Evolutionary conservation across 2,329 filamentous ascomycete species (phyloP), one percentile per base, ranked within the genome.

Genomic region (Hypoxylon sp.): DNA sequence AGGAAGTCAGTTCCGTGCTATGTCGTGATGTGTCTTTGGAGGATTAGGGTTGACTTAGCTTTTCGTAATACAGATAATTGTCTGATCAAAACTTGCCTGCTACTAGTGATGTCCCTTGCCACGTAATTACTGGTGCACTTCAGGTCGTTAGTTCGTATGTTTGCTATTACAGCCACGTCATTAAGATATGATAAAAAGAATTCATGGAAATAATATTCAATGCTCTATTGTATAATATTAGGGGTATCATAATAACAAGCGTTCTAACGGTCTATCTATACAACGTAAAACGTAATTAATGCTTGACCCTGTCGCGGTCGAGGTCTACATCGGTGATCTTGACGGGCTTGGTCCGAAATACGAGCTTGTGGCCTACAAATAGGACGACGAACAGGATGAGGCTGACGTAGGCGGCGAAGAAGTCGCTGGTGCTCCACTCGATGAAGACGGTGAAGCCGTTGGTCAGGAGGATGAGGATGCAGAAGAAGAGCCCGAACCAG

Each of bases 381-480:
- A 90, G 74, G 3, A 85, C 81, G 2, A 84, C 71, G 69, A 91
- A 91, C 2, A 91, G 72, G 24, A 91, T 85, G 59, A 91, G 71
- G 66, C 87, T 89, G 68, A 90, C 74, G 69, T 91, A 91, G 11
- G 84, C 81, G 2, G 86, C 82, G 65, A 91, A 90, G 70, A 91
- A 92, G 46, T 82, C 78, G 55, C 80, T 80, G 5, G 83, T 84
- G 70, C 78, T 80, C 85, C 89, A 91, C 6, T 82, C 68, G 41
- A 91, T 87, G 72, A 91, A 91, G 5, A 85, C 83, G 8, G 87
- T 87, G 76, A 91, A 92, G 3, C 89, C 90, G 72, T 88, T 88
- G 0, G 89, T 91, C 20, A 91, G 62, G 53, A 88, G 82, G 64
- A 92, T 88, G 51, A 91, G 74, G 2, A 84, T 64, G 75, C 85